Evolutionary conservation across 306 rosid species (phyloP), one percentile per base, ranked within the genome.

Genomic region (Bauhinia variegata): DNA sequence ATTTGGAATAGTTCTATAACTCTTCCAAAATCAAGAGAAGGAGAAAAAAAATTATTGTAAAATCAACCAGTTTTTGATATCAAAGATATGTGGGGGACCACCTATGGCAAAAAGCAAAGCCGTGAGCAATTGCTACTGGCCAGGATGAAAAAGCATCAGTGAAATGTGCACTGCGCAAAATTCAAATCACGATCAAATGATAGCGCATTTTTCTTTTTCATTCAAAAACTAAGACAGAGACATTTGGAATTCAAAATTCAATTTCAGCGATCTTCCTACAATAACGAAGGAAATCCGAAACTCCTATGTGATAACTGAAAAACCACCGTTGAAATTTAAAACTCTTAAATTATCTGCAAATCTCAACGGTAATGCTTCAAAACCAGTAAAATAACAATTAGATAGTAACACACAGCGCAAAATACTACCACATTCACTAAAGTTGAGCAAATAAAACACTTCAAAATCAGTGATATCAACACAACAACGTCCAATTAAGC

Each of bases 51-150:
- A n/a, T n/a, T n/a, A 23, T 23, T 38, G 16, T 18, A 12, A 52
- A 60, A 30, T 5, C 17, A 51, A 39, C 34, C 46, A 18, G 23
- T n/a, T 43, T 59, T 59, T 32, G 52, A 49, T 56, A 49, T 17
- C 5, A 74, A 46, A 32, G 65, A 79, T 64, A 70, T 41, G n/a
- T 49, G 17, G 74, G 71, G 77, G 80, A 75, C 75, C 75, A 54
- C n/a, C n/a, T n/a, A n/a, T n/a, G n/a, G n/a, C 2, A 23, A 76
- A 71, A 65, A 58, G 59, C 48, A 38, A 9, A 39, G 34, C 61
- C 49, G 60, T 33, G n/a, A 31, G 56, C 33, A 63, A 31, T 63
- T 48, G 16, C 47, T 23, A 23, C 28, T 23, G 1, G 1, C 28
- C 6, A 14, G 15, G 19, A 19, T 17, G 28, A 65, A 47, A 64